Percentiles rank a stretch among this genome's conserved stretches.
Conservation (phyloP, 495 filamentous ascomycete species). For the Clohesyomyces aquaticus region DNA sequence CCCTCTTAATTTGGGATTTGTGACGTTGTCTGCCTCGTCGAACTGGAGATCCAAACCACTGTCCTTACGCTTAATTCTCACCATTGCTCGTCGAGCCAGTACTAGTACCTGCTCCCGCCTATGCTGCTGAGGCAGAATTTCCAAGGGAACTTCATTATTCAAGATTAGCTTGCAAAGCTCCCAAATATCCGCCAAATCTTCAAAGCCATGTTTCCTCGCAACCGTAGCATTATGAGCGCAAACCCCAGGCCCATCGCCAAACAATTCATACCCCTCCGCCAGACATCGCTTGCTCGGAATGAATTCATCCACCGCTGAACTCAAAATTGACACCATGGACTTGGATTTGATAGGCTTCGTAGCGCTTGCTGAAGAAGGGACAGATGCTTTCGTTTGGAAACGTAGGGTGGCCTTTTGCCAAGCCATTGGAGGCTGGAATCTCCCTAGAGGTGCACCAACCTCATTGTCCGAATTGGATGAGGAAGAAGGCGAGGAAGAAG, state of each 20-base stretch:
- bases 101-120: slow-evolving; percentile 62
- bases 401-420: slow-evolving; percentile 57
- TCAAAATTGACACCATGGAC: slow-evolving; percentile 69
- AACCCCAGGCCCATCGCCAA: slow-evolving; percentile 75
- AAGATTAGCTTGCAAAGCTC: slow-evolving; percentile 76
- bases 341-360: slow-evolving; percentile 48
- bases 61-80: slow-evolving; percentile 46
- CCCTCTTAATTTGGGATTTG: slow-evolving; percentile 49
- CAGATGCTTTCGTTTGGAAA: slow-evolving; percentile 54
- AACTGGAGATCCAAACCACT: slow-evolving; percentile 56
- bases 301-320: slow-evolving; percentile 55
- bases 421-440: slow-evolving; percentile 57
- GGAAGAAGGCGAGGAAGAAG: slow-evolving; percentile 63
- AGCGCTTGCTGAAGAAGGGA: slow-evolving; percentile 53
- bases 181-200: slow-evolving; percentile 84
- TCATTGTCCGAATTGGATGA: slow-evolving; percentile 62
- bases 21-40: slow-evolving; percentile 46
- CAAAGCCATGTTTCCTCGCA: slow-evolving; percentile 70
- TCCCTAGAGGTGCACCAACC: slow-evolving; percentile 53
- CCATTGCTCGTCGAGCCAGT: slow-evolving; percentile 56
- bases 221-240: slow-evolving; percentile 82
- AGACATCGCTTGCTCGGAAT: slow-evolving; percentile 77
- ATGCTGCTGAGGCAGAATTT: slow-evolving; percentile 58
- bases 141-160: slow-evolving; percentile 71
- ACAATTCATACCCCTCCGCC: slow-evolving; percentile 79